These are phyloP conservation scores for Hymenoscyphus linearis DNA, from an alignment of 2,329 filamentous ascomycete species.

Conservation along the genomic window DNA sequence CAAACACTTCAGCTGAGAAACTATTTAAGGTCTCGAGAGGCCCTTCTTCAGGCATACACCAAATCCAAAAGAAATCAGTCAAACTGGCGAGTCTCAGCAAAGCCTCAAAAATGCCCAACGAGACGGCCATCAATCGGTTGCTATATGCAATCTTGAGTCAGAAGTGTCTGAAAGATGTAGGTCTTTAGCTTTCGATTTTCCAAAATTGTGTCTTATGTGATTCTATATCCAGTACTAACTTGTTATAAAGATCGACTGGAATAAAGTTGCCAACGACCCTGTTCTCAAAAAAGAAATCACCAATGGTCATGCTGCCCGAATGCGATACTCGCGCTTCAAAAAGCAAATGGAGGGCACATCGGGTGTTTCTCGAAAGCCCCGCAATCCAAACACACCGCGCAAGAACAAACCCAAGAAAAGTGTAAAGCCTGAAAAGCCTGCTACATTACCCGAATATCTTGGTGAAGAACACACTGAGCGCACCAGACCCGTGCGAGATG, in stretches of 20 bases:
- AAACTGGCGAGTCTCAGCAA: slow-evolving; percentile 33
- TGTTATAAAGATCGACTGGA: slow-evolving; percentile 45
- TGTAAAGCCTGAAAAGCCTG: background rate
- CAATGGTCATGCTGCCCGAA: slow-evolving; percentile 52
- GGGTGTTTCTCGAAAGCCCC: slow-evolving; percentile 15
- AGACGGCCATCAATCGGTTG: slow-evolving; percentile 45
- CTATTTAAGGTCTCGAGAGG: background rate
- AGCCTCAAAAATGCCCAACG: slow-evolving; percentile 37
- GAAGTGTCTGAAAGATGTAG: slow-evolving; percentile 45
- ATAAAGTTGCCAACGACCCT: slow-evolving; percentile 40
- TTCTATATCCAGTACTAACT: background rate
- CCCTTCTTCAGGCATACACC: background rate
- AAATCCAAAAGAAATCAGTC: slow-evolving; percentile 3
- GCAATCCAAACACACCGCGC: slow-evolving; percentile 22
- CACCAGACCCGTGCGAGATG: background rate
- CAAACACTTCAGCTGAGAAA: background rate
- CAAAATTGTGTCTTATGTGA: background rate
- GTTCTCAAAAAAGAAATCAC: slow-evolving; percentile 40
- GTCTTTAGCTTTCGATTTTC: slow-evolving; percentile 11
- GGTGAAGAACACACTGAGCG: slow-evolving; percentile 1
- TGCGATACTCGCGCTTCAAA: slow-evolving; percentile 50
- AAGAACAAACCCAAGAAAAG: slow-evolving; percentile 5
- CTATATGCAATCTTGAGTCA: slow-evolving; percentile 52
- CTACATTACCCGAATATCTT: background rate
- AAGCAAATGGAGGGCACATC: slow-evolving; percentile 44